These are phyloP conservation scores for Exophiala aquamarina DNA, from an alignment of 2,329 filamentous ascomycete genomes.

Conservation along the genomic window DNA sequence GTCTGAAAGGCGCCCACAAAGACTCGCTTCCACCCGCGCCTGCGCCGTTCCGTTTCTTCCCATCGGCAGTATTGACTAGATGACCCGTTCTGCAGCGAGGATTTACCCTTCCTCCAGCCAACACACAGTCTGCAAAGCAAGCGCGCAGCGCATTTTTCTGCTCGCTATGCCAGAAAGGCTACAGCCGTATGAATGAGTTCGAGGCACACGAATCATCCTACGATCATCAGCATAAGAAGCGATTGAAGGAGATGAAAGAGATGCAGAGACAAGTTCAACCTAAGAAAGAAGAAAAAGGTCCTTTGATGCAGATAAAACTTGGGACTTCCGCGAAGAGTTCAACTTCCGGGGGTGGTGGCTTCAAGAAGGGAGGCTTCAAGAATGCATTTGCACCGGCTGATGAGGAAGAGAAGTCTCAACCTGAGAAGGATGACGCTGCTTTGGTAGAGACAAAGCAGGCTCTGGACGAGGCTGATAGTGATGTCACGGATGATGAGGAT, in stretches of 20 bases:
- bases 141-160: slow-evolving; percentile 80
- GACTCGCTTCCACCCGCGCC: not conserved
- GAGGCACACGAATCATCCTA: slow-evolving; percentile 93
- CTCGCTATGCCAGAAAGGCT: slow-evolving; percentile 88
- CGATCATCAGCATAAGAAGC: slow-evolving; percentile 90
- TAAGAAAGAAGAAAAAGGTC: slow-evolving; percentile 44
- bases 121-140: slow-evolving; percentile 67
- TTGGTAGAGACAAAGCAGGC: slow-evolving; percentile 34
- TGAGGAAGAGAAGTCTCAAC: slow-evolving; percentile 29
- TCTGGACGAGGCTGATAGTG: slow-evolving; percentile 61
- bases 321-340: slow-evolving; percentile 36
- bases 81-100: slow-evolving; percentile 16
- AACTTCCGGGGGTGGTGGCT: slow-evolving; percentile 41
- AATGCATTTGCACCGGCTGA: slow-evolving; percentile 58
- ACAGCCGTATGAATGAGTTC: slow-evolving; percentile 92
- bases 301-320: slow-evolving; percentile 38
- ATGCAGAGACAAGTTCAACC: slow-evolving; percentile 37
- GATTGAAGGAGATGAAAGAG: slow-evolving; percentile 48
- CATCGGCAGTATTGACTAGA: slow-evolving; percentile 23
- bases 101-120: slow-evolving; percentile 46
- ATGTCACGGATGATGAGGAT: slow-evolving; percentile 63
- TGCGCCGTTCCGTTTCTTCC: not conserved
- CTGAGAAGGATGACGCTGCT: slow-evolving; percentile 46
- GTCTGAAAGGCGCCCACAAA: not conserved
- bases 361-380: slow-evolving; percentile 85